Evolutionary conservation across 2,329 filamentous ascomycete genomes (phyloP).

Genomic region (Colletotrichum coccodes): DNA sequence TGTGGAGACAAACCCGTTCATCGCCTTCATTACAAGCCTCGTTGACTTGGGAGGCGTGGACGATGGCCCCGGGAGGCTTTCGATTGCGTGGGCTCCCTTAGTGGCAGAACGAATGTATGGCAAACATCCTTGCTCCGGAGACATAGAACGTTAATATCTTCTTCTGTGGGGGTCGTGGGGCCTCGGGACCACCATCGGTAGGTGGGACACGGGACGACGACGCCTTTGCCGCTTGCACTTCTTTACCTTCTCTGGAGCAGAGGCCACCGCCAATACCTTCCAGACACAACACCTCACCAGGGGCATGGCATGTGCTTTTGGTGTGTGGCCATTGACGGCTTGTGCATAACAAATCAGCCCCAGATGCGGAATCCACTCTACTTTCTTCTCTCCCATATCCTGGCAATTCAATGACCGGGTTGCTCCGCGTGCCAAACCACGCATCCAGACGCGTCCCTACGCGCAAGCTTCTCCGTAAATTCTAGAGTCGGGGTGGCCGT

Average conservation of each 20-base stretch:
- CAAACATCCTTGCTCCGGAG: neutral
- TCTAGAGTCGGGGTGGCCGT: constrained; percentile 5
- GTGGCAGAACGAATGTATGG: neutral
- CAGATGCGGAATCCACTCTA: constrained; percentile 10
- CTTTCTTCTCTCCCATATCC: neutral
- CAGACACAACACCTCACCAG: constrained; percentile 3
- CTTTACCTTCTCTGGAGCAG: neutral
- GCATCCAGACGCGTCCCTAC: constrained; percentile 5
- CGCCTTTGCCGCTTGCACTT: neutral
- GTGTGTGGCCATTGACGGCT: constrained; percentile 3
- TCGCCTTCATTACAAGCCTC: constrained; percentile 7
- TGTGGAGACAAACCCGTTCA: constrained; percentile 2
- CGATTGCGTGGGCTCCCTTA: constrained; percentile 14
- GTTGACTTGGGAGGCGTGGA: constrained; percentile 9
- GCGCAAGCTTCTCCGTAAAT: constrained; percentile 14
- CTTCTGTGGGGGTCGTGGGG: neutral
- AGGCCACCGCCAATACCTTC: neutral
- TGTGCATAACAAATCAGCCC: constrained; percentile 18
- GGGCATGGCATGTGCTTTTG: neutral
- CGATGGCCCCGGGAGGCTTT: constrained; percentile 6
- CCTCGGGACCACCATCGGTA: neutral
- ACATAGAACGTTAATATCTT: constrained; percentile 1
- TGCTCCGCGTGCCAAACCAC: neutral
- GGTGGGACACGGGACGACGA: constrained; percentile 3
- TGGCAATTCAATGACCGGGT: neutral